Evolutionary conservation across 164 flowering plant genomes (phyloP).

Genomic region (Piper longum): DNA sequence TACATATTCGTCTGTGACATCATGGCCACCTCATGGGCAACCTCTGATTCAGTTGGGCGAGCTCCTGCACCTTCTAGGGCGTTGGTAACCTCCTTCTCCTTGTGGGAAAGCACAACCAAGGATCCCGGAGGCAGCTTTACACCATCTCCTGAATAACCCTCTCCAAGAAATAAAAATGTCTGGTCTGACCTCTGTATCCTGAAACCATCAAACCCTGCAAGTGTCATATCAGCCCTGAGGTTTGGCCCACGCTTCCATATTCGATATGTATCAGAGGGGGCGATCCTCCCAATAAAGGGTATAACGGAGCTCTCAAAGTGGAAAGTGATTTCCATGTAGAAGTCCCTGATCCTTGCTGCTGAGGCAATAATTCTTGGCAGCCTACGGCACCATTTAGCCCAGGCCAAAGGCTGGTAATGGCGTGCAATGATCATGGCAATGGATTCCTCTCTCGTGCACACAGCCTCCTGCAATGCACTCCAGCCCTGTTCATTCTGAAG

Average conservation of each 20-base stretch:
- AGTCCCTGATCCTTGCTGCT: conserved; percentile 70
- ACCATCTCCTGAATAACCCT: conserved; percentile 57
- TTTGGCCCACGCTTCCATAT: conserved; percentile 97
- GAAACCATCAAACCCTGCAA: conserved; percentile 97
- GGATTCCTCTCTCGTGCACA: conserved; percentile 79
- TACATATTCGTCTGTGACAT: conserved; percentile 99
- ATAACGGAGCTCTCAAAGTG: conserved; percentile 98
- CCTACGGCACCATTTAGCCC: conserved; percentile 99
- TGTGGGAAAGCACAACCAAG: conserved; percentile 82
- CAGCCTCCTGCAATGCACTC: conserved; percentile 98
- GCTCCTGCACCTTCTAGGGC: conserved; percentile 96
- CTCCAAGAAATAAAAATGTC: conserved; percentile 88
- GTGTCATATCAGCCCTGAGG: conserved; percentile 97
- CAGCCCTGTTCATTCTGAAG: conserved; percentile 94
- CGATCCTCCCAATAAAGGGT: conserved; percentile 92
- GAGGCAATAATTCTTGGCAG: conserved; percentile 88
- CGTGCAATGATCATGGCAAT: conserved; percentile 93
- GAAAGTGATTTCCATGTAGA: conserved; percentile 95
- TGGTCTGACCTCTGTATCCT: conserved; percentile 95
- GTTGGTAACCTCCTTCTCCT: conserved; percentile 91
- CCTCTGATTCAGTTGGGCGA: conserved; percentile 87
- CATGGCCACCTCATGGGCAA: conserved; percentile 89
- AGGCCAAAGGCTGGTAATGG: conserved; percentile 94
- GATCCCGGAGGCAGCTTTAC: conserved; percentile 67
- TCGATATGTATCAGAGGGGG: conserved; percentile 95